Base-by-base conservation (phyloP, 2,329 filamentous ascomycete genomes). In the Stachybotrys echinatus region DNA sequence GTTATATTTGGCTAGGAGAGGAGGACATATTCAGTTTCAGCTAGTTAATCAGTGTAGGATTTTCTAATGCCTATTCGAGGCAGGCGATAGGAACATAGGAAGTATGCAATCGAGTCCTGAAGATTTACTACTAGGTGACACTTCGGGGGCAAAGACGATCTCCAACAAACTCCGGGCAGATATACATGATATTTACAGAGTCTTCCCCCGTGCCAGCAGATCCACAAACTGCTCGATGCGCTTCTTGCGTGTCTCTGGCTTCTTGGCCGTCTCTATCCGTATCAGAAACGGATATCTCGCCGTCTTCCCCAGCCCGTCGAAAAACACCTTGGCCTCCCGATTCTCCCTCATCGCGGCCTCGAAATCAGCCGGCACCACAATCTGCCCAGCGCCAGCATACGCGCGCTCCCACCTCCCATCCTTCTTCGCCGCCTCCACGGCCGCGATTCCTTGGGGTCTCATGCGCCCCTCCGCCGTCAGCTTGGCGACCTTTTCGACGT, bases 341-440 rank as follows among this genome's bases (percentile, higher is more conserved):
- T 68, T 65, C 5, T 19, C 58, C 2, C 64, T 60, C 44, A 83
- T 53, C 12, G 72, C 74, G 1, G 42, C 60, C 38, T 68, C 63
- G 47, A 85, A 75, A 54, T 83, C 79, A 1, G 63, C 58, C 0
- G 80, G 77, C 3, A 76, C 68, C 17, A 66, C 59, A 3, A 76
- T 75, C 14, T 62, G 68, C 46, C 74, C 74, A 4, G 74, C 65
- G 0, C 76, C 74, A 5, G 73, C 72, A 54, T 84, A 84, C 2
- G 81, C 81, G 22, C 70, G 68, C 2, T 75, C 76, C 81, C 80
- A 84, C 1, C 80, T 66, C 0, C 82, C 81, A 55, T 84, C 79
- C 0, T 65, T 68, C 61, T 76, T 79, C 0, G 81, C 81, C 1
- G 74, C 71, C 6, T 81, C 74, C 3, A 85, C 70, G 39, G 76